Evolutionary conservation across 139 green algal species (phyloP), one percentile per base, ranked within the genome.

Genomic region (Desmodesmus armatus): DNA sequence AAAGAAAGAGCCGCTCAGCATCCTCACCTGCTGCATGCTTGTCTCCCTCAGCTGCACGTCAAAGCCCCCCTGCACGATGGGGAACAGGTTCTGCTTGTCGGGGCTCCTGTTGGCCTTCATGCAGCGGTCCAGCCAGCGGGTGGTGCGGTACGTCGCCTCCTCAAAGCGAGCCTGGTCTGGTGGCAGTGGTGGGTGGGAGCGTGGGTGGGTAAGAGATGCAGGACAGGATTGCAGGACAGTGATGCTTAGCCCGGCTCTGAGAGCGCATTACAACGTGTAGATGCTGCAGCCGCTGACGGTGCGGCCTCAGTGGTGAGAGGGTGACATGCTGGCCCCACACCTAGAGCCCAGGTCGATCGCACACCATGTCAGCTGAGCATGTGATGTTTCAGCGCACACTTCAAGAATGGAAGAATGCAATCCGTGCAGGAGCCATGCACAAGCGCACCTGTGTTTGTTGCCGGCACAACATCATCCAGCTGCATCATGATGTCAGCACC

Each of bases 41-140:
- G 96, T 90, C 25, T 93, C 84, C 2, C 95, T 76, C 66, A 99
- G 88, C 31, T 75, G n/a, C 7, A 82, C 58, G 77, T 98, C 94
- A 72, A 97, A 85, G 15, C 95, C 85, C 19, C 82, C 82, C 65
- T 97, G 94, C 49, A 98, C 90, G 29, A 98, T 98, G 9, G 88
- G 94, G 90, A 99, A 99, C 78, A 99, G 91, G 87, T 92, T 97
- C 88, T 99, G 97, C 80, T 98, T 92, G 15, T 85, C 76, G 4
- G 94, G 92, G 23, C 97, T 90, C 23, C 66, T 65, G 87, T 99
- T 96, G 1, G 96, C 97, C 13, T 85, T 71, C 39, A 99, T 97
- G 93, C 97, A 99, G 51, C 97, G 94, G 84, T 99, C 97, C 43
- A 99, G 94, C 97, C 97, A 99, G 7, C 97, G 89, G 7, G 91